Evolutionary conservation across 202 grass and related monocot genomes (phyloP).

Genomic region (Dendrocalamus latiflorus): DNA sequence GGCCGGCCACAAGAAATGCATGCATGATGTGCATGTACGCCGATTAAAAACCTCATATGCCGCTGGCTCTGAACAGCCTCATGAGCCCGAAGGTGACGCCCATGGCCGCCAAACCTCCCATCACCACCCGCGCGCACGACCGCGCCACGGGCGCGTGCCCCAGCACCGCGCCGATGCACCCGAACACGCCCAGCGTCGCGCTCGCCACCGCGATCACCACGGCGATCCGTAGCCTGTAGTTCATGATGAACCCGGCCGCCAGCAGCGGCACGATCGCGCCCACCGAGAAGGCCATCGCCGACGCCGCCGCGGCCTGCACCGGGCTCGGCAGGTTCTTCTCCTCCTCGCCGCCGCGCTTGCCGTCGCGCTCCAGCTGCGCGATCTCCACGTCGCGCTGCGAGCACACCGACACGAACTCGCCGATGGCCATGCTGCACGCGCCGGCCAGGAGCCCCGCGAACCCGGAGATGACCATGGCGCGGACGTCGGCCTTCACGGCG

Average conservation of each 20-base stretch:
- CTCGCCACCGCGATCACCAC: slow-evolving; percentile 50
- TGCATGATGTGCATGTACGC: neutral
- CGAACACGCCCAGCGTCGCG: slow-evolving; percentile 44
- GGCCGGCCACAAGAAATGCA: neutral
- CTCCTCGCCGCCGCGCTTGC: slow-evolving; percentile 22
- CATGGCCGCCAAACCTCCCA: slow-evolving; percentile 66
- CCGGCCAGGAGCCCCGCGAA: slow-evolving; percentile 80
- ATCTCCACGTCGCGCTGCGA: slow-evolving; percentile 79
- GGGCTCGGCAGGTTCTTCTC: slow-evolving; percentile 55
- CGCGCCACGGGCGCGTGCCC: slow-evolving; percentile 40
- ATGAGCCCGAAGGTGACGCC: slow-evolving; percentile 66
- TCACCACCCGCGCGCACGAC: slow-evolving; percentile 48
- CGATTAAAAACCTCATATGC: slow-evolving; percentile 23
- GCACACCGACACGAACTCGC: slow-evolving; percentile 89
- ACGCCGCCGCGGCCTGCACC: slow-evolving; percentile 59
- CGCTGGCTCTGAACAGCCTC: slow-evolving; percentile 56
- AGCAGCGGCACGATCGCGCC: slow-evolving; percentile 73
- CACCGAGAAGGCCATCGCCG: slow-evolving; percentile 67
- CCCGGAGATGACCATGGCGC: slow-evolving; percentile 77
- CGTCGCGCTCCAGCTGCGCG: slow-evolving; percentile 48
- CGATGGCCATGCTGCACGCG: slow-evolving; percentile 93
- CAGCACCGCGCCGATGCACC: slow-evolving; percentile 51
- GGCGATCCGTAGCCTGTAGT: slow-evolving; percentile 48
- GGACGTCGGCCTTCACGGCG: slow-evolving; percentile 64
- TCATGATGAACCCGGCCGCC: slow-evolving; percentile 60